These are phyloP conservation scores for Aquanectria penicillioides DNA, from an alignment of 2,329 filamentous ascomycete genomes.

Conservation along the genomic window DNA sequence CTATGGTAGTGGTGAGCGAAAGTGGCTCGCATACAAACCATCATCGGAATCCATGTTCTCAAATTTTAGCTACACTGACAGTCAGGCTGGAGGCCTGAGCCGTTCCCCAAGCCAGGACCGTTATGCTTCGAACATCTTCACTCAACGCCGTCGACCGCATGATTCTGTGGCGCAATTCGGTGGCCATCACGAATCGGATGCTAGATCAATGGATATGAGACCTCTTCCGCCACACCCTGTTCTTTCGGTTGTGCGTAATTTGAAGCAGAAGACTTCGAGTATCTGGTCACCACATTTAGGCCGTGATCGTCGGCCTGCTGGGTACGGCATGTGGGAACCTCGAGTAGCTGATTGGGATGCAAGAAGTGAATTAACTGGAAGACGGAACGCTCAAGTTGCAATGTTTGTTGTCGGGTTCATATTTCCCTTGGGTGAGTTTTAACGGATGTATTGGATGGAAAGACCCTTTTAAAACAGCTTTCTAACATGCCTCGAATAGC, in stretches of 20 bases:
- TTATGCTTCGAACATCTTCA: constrained; percentile 57
- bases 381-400: constrained; percentile 78
- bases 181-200: constrained; percentile 20
- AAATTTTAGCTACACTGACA: constrained; percentile 55
- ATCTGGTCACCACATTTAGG: constrained; percentile 81
- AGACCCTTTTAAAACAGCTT: neutral
- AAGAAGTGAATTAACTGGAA: constrained; percentile 69
- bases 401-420: constrained; percentile 82
- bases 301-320: constrained; percentile 67
- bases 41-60: constrained; percentile 59
- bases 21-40: constrained; percentile 56
- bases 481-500: constrained; percentile 53
- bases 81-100: constrained; percentile 57
- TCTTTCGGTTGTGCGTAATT: constrained; percentile 39
- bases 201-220: constrained; percentile 57
- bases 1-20: constrained; percentile 73
- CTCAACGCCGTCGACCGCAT: constrained; percentile 55
- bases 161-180: constrained; percentile 40
- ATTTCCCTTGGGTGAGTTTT: constrained; percentile 73
- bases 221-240: constrained; percentile 45
- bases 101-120: constrained; percentile 62
- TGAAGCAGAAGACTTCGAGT: constrained; percentile 64
- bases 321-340: constrained; percentile 76
- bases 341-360: constrained; percentile 74
- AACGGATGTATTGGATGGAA: too few species aligned